Evolutionary conservation across 225 moss, liverwort and hornwort genomes (phyloP), one percentile per base, ranked within the genome.

Genomic region (Asterella californica): DNA sequence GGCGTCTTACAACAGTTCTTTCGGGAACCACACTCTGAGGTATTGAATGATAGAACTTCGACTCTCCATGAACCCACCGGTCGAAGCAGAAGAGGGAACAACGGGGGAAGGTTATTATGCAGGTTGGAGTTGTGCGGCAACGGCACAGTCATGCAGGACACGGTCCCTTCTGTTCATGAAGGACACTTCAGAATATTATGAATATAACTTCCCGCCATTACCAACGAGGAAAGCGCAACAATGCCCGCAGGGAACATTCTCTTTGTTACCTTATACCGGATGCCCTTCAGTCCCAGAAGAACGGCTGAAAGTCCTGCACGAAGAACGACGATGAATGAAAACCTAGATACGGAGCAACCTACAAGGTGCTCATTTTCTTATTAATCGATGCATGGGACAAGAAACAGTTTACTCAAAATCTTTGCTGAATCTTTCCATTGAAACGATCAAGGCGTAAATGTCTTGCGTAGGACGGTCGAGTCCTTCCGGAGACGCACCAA

Each of bases 191-290:
- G 52, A 0, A 86, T 72, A 34, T 79, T 86, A 54, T 86, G 86
- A 12, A 86, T 66, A 70, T 81, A 86, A 63, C 86, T 74, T 83
- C 86, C 86, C 21, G 83, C 86, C 86, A 86, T 86, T 21, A 86
- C 75, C 37, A 86, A 38, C 25, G 86, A 86, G 24, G 86, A 83
- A 70, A 86, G 42, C 14, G 86, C 86, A 62, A 86, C 86, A 45
- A 86, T 47, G 4, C 86, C 86, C 27, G 86, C 86, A 0, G 86
- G 86, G 50, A 86, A 86, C 14, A 86, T 22, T 65, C 81, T 81
- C 63, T 83, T 86, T n/a, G 86, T 86, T 12, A 86, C 86, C 48
- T 86, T 86, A 78, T 81, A 86, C n/a, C 86, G 74, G 55, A 86
- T 83, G 62, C 86, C 86, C 73, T 86, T 86, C 76, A 86, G 55